These are phyloP conservation scores for Hypomontagnella submonticulosa DNA, from an alignment of 495 filamentous ascomycete species.

Conservation along the genomic window DNA sequence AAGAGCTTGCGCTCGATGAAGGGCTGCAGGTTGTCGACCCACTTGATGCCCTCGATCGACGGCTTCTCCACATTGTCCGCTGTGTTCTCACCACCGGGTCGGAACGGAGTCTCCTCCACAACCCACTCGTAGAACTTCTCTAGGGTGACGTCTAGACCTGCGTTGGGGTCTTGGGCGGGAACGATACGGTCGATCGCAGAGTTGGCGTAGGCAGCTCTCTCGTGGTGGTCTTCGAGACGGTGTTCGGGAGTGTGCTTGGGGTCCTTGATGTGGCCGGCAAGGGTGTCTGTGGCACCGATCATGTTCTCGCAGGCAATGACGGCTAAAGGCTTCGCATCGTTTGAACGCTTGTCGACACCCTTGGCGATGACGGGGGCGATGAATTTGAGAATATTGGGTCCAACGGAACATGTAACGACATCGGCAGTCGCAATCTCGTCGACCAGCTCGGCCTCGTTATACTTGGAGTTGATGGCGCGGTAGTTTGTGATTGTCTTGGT, in stretches of 20 bases:
- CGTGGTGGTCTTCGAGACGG: slow-evolving; percentile 67
- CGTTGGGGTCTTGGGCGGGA: slow-evolving; percentile 80
- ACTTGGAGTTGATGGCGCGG: slow-evolving; percentile 93
- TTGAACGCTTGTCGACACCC: slow-evolving; percentile 79
- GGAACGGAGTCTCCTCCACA: slow-evolving; percentile 85
- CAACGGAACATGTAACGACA: slow-evolving; percentile 94
- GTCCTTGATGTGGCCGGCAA: slow-evolving; percentile 82
- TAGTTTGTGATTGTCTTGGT: slow-evolving; percentile 90
- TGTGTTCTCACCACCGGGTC: slow-evolving; percentile 62
- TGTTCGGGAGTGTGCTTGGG: slow-evolving; percentile 69
- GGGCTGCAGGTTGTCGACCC: slow-evolving; percentile 88
- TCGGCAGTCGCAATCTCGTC: slow-evolving; percentile 88
- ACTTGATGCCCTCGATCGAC: slow-evolving; percentile 86
- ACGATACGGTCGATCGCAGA: slow-evolving; percentile 98
- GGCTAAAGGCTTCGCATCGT: slow-evolving; percentile 75
- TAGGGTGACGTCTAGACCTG: slow-evolving; percentile 89
- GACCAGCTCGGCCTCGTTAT: slow-evolving; percentile 79
- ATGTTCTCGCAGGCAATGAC: slow-evolving; percentile 99
- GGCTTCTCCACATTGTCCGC: slow-evolving; percentile 55
- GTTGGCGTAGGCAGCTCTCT: slow-evolving; percentile 87
- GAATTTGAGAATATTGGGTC: slow-evolving; percentile 94
- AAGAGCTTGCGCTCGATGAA: slow-evolving; percentile 99
- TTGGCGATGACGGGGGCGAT: slow-evolving; percentile 94
- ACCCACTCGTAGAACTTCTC: slow-evolving; percentile 99
- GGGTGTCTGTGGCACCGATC: slow-evolving; percentile 88